Percentiles rank a stretch among this genome's conserved stretches.
Conservation (phyloP, 2,329 filamentous ascomycete species). For the Huntiella bhutanensis region DNA sequence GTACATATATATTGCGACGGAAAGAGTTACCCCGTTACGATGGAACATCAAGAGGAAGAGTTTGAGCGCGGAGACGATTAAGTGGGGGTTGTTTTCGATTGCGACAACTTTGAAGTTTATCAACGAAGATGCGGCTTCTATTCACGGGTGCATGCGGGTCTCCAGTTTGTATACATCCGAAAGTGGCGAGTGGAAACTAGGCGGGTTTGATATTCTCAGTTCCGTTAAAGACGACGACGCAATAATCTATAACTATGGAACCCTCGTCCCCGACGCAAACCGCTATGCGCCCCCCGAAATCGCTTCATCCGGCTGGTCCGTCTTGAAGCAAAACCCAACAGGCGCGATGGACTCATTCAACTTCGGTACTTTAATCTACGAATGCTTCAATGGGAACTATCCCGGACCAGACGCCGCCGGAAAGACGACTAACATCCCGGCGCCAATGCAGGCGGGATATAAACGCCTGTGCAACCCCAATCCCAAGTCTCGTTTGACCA, state of each 20-base stretch:
- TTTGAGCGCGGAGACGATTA: slow-evolving; percentile 75
- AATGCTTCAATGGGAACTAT: slow-evolving; percentile 81
- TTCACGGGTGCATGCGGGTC: slow-evolving; percentile 72
- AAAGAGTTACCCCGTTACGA: slow-evolving; percentile 66
- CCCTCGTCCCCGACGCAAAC: slow-evolving; percentile 65
- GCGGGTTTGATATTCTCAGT: slow-evolving; percentile 82
- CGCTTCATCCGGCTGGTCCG: slow-evolving; percentile 73
- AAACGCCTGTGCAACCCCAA: slow-evolving; percentile 76
- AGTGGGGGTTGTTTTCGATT: slow-evolving; percentile 83
- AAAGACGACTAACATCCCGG: slow-evolving; percentile 70
- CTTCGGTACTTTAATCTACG: slow-evolving; percentile 66
- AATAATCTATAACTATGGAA: slow-evolving; percentile 82
- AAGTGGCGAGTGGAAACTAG: slow-evolving; percentile 94
- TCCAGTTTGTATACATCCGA: slow-evolving; percentile 85
- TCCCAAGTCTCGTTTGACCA: slow-evolving; percentile 70
- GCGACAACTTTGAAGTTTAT: slow-evolving; percentile 91
- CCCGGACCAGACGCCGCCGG: slow-evolving; percentile 58
- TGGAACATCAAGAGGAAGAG: slow-evolving; percentile 86
- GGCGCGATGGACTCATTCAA: slow-evolving; percentile 75
- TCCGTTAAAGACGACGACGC: slow-evolving; percentile 93
- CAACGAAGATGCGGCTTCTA: slow-evolving; percentile 78
- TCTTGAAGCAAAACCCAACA: slow-evolving; percentile 64
- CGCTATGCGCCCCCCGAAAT: slow-evolving; percentile 80
- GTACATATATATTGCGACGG: slow-evolving; percentile 91
- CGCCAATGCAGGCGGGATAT: slow-evolving; percentile 78